Base-by-base conservation (phyloP, 768 basidiomycete species). In the Lactifluus subvellereus region DNA sequence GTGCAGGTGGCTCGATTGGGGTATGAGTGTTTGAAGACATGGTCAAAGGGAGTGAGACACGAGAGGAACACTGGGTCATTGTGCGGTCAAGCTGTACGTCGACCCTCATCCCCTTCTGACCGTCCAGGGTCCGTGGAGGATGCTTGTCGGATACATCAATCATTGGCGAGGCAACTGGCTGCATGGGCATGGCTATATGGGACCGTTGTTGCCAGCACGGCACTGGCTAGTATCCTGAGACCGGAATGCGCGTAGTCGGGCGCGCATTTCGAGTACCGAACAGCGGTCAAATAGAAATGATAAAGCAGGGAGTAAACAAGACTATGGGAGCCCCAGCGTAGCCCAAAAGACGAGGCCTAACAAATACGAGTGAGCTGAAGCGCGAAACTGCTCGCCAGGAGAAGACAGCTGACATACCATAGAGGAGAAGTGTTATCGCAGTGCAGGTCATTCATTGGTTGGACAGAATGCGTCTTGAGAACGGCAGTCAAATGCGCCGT, bases 261-360 rank as follows among this genome's bases (percentile, higher is more conserved):
- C 22, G 32, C 64, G 51, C 54, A 56, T 53, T 18, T 61, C 22
- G 13, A 55, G 6, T 14, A 67, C 54, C 66, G 76, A 40, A 74
- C 50, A 53, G 80, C 71, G n/a, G 80, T 79, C 38, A 71, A 30
- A 78, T 71, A 4, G 84, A 83, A 13, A 85, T 70, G 64, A 78
- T 73, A 45, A 84, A 71, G 52, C 80, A 80, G 2, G 86, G 86
- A 16, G 85, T 70, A 3, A 78, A 73, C 10, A 83, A 70, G 48
- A 82, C 58, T 60, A 85, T 75, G 0, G 85, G 79, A 7, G 78
- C 69, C 7, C 85, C 87, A 13, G 85, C 80, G 67, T 86, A 87
- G 43, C 82, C 81, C n/a, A 85, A 66, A 59, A 87, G 78, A 50
- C 86, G 82, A 35, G 82, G 77, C 87, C 87, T 88, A 58, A 2